Base-by-base conservation (phyloP, 2,329 filamentous ascomycete genomes). In the Colletotrichum truncatum region DNA sequence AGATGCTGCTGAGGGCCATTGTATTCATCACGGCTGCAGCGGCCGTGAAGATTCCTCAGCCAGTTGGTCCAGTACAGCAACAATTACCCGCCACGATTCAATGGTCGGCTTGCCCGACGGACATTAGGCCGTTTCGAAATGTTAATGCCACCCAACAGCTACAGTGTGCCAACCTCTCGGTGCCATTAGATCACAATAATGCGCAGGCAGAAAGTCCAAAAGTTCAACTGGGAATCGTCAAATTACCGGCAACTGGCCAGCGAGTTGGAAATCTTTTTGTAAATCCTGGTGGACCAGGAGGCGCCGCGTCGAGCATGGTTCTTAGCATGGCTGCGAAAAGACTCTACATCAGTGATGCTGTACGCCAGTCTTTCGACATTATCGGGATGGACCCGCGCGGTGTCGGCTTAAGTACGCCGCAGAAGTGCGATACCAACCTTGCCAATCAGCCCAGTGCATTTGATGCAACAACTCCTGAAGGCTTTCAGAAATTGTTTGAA, bases 261-360 rank as follows among this genome's bases (percentile, higher is more conserved):
- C 62, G 56, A 6, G 41, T 61, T 4, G 62, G 62, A 3, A 61
- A 65, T 23, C 48, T 65, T 21, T 65, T 65, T 11, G 62, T 65
- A 18, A 65, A 65, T 8, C 62, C 62, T 3, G 62, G 62, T 10
- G 62, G 62, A 3, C 62, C 62, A 1, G 62, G 62, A 10, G 62
- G 62, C 7, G 56, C 62, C 14, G 56, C 62, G 1, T 65, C 62
- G 7, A 55, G 62, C 32, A 65, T 65, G 62, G 48, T 61, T 3
- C n/a, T 61, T 0, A n/a, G 48, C 4, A 61, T 65, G 34, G 62
- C 39, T 7, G 8, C 56, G 0, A 38, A 43, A 21, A 12, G 57
- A 3, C 6, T 61, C 4, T 65, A 65, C 10, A 55, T 65, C 10
- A 55, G 62, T 21, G 62, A 65, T 4, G 48, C 57, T 1, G 39